Evolutionary conservation across 2,329 filamentous ascomycete species (phyloP).

Genomic region (Aspergillus pseudonomiae): DNA sequence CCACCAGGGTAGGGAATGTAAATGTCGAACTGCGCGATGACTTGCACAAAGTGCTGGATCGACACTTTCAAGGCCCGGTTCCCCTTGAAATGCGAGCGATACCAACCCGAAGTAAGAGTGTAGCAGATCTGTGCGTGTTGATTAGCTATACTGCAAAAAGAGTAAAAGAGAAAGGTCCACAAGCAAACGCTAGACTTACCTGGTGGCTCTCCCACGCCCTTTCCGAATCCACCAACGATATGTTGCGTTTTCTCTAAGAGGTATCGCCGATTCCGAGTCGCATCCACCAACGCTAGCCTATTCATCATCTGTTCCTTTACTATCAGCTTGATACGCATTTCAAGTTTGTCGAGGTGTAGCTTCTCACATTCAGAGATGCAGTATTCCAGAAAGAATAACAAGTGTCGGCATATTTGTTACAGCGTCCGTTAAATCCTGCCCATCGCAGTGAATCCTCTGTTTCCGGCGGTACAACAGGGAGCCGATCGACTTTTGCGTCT

Average conservation of each 20-base stretch:
- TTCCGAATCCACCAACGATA: slow-evolving; percentile 79
- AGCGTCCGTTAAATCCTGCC: slow-evolving; percentile 84
- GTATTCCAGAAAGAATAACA: slow-evolving; percentile 95
- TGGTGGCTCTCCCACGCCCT: slow-evolving; percentile 67
- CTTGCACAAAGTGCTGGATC: slow-evolving; percentile 79
- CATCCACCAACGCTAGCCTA: slow-evolving; percentile 60
- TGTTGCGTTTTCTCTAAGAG: slow-evolving; percentile 87
- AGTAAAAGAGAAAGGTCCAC: background rate
- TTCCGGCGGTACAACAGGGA: slow-evolving; percentile 30
- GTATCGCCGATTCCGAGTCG: slow-evolving; percentile 69
- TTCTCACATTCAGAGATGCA: slow-evolving; percentile 59
- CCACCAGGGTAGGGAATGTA: slow-evolving; percentile 48
- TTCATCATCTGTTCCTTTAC: slow-evolving; percentile 59
- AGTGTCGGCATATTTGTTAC: slow-evolving; percentile 90
- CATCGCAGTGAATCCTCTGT: slow-evolving; percentile 46
- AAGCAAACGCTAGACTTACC: slow-evolving; percentile 48
- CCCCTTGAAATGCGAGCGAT: slow-evolving; percentile 72
- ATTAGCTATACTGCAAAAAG: background rate
- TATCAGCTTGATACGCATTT: slow-evolving; percentile 17
- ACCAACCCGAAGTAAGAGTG: slow-evolving; percentile 89
- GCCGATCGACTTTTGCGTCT: slow-evolving; percentile 29
- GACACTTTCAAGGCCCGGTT: slow-evolving; percentile 68
- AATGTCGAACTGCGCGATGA: slow-evolving; percentile 44
- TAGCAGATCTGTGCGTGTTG: slow-evolving; percentile 64
- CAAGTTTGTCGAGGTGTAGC: background rate